Conservation (phyloP, 2,329 filamentous ascomycete genomes). For the Venturia aucupariae region DNA sequence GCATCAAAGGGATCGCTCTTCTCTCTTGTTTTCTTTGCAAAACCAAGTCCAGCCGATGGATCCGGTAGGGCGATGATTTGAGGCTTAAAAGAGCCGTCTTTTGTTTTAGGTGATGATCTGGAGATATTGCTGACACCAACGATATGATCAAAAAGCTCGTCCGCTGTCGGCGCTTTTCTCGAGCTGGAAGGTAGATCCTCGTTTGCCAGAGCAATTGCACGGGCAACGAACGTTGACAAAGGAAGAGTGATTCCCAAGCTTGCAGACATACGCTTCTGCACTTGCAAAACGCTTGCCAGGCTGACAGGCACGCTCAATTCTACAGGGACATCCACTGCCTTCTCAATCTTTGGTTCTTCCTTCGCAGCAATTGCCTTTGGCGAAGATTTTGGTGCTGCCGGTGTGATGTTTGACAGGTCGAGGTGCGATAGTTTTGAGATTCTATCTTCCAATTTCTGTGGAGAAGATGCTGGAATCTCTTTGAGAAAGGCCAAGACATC, state of each 20-base stretch:
- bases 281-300: conserved; percentile 65
- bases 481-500: conserved; percentile 89
- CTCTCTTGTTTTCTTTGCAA: conserved; percentile 54
- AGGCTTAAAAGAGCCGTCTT: conserved; percentile 59
- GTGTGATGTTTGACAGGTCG: conserved; percentile 91
- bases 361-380: conserved; percentile 37
- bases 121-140: conserved; percentile 56
- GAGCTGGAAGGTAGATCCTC: conserved; percentile 66
- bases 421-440: conserved; percentile 72
- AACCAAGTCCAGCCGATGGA: conserved; percentile 19
- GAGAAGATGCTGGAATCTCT: conserved; percentile 61
- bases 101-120: conserved; percentile 35
- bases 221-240: conserved; percentile 75
- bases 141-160: conserved; percentile 84
- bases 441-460: conserved; percentile 58
- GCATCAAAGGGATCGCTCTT: conserved; percentile 66
- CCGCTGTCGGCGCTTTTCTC: conserved; percentile 55
- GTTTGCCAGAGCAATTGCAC: conserved; percentile 81
- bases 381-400: conserved; percentile 44
- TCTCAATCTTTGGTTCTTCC: conserved; percentile 35
- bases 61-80: conserved; percentile 49
- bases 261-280: conserved; percentile 70
- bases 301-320: conserved; percentile 68
- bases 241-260: conserved; percentile 73
- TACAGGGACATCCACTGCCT: conserved; percentile 18